Base-by-base conservation (phyloP, 352 stramenopile genomes). In the Pythium angustatum region DNA sequence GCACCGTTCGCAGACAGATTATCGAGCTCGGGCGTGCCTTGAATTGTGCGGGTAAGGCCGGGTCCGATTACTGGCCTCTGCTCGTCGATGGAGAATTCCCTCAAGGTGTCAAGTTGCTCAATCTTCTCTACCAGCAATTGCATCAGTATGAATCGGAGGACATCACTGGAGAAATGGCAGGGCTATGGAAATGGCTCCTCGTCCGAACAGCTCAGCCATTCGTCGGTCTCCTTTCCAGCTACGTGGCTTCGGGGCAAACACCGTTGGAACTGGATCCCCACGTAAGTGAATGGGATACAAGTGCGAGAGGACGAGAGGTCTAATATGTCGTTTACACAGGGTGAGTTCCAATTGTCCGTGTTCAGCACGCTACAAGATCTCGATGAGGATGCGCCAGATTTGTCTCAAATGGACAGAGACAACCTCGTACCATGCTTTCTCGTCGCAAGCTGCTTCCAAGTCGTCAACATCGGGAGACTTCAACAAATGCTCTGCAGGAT, bases 111-210 rank as follows among this genome's bases (percentile, higher is more conserved):
- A 63, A 62, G 5, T 53, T 90, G 9, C 64, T 92, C 14, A 73
- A 88, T 38, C 69, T 76, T 49, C 61, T 91, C 8, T 54, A 90
- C 38, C 47, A 65, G 2, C 61, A 83, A 17, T 36, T 87, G 27
- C 72, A 54, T 14, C 64, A 58, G 14, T 57, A 75, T 49, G 65
- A 75, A 21, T 66, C 67, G 21, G 68, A 78, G 45, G 83, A 92
- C 47, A 57, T 68, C 1, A 47, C 48, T 6, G 73, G 79, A 11
- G 30, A 59, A 24, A 64, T 72, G 26, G 54, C 73, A 31, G 33
- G 67, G 21, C 34, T 92, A 19, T 53, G 77, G 10, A 72, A 44
- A 22, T 91, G 83, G 83, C 71, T 92, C 30, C 68, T 92, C 28
- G 66, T 85, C 1, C 83, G 82, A 49, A 64, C 77, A 21, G 75